phyloP scores from a whole-genome alignment of 306 rosid genomes.

The Cyamopsis tetragonoloba region DNA sequence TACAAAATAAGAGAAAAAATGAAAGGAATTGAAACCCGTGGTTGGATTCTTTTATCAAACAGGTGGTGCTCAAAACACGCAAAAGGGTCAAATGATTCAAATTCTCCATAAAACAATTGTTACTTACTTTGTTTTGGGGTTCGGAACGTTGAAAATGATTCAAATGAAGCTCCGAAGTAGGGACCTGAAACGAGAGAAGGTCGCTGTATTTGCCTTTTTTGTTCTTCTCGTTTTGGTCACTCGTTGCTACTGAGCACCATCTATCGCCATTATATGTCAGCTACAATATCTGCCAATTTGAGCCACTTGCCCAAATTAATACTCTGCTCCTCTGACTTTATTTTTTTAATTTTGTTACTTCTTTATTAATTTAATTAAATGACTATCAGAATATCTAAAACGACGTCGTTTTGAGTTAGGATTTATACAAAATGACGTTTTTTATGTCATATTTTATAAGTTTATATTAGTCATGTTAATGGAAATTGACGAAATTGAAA shows the following conservation, averaged over 20 bases:
- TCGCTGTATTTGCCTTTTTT: neutral
- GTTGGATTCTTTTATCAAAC: constrained; percentile 26
- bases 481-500: no score
- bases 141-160: neutral
- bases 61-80: constrained; percentile 21
- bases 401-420: no score
- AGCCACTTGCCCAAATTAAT: no score
- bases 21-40: neutral
- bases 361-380: no score
- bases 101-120: neutral
- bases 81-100: neutral
- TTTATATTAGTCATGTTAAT: no score
- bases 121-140: neutral
- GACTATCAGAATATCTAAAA: no score
- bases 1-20: neutral
- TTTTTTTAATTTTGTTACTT: no score
- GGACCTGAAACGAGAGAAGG: neutral
- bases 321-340: no score
- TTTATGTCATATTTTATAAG: no score
- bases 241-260: neutral
- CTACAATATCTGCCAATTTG: neutral
- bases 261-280: neutral
- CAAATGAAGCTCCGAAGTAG: neutral
- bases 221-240: neutral
- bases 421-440: no score